phyloP scores from a whole-genome alignment of 2,329 filamentous ascomycete genomes.

The Didymella sp. region DNA sequence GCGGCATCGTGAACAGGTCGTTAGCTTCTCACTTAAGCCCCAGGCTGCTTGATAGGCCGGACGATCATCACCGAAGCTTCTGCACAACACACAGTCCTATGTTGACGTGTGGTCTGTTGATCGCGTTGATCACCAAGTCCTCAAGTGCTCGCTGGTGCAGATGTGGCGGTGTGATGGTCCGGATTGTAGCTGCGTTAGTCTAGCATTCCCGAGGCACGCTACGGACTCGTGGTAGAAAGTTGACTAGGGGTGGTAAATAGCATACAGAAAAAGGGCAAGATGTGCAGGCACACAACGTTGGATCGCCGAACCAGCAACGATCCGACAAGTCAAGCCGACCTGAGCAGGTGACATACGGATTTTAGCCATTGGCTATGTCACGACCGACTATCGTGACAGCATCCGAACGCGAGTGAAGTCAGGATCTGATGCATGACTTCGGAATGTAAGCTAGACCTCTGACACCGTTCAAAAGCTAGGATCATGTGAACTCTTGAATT shows the following conservation, averaged over 20 bases:
- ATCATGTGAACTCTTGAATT: constrained; percentile 4
- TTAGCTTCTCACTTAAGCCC: neutral
- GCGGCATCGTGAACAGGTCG: constrained; percentile 1
- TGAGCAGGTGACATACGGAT: constrained; percentile 6
- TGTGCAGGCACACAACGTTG: constrained; percentile 16
- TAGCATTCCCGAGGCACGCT: constrained; percentile 14
- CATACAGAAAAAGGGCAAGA: constrained; percentile 4
- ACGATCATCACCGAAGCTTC: constrained; percentile 1
- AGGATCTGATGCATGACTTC: neutral
- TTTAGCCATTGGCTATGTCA: constrained; percentile 7
- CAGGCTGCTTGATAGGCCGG: constrained; percentile 7
- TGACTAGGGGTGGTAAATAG: constrained; percentile 1
- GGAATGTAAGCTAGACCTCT: neutral
- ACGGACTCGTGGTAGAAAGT: neutral
- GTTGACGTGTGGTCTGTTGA: constrained; percentile 16
- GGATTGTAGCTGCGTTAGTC: constrained; percentile 14
- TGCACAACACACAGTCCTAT: constrained; percentile 14
- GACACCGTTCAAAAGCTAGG: neutral
- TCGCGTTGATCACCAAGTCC: constrained; percentile 6
- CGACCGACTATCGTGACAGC: constrained; percentile 1
- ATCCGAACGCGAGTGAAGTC: neutral
- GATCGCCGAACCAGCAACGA: neutral
- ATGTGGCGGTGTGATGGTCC: constrained; percentile 19
- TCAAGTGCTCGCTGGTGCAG: neutral
- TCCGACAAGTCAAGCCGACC: constrained; percentile 4